A percentile compares a stretch with the other conserved stretches of the same genome.
Evolutionary conservation across 31 red algal genomes (phyloP).

Genomic region (Porphyra umbilicalis): DNA sequence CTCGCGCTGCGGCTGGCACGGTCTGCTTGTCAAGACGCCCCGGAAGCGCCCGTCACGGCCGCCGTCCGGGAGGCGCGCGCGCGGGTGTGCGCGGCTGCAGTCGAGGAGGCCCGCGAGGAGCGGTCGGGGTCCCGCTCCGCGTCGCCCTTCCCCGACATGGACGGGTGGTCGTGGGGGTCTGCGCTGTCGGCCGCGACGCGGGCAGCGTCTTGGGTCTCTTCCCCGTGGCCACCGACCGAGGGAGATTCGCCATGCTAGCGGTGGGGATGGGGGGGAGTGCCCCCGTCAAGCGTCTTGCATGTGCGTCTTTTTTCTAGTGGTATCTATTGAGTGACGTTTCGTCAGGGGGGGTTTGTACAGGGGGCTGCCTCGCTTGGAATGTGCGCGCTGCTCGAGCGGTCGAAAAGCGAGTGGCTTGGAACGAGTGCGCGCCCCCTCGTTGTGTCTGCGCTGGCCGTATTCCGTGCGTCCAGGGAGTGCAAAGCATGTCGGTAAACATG

Average conservation of each 20-base stretch:
- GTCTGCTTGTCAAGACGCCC: not conserved
- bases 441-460: no score
- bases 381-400: no score
- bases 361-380: no score
- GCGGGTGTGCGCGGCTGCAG: not conserved
- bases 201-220: not conserved
- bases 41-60: not conserved
- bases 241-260: not conserved
- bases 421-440: no score
- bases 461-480: no score
- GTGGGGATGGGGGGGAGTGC: not conserved
- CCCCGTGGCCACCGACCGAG: not conserved
- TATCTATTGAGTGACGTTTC: constrained; percentile 1
- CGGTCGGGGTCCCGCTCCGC: not conserved
- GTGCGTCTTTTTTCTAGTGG: not conserved
- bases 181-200: not conserved
- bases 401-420: no score
- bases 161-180: not conserved
- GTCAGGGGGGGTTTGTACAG: no score
- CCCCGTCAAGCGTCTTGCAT: not conserved
- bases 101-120: not conserved
- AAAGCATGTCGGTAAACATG: no score
- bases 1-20: not conserved
- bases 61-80: not conserved
- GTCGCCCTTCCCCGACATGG: not conserved